phyloP scores from a whole-genome alignment of 768 basidiomycete genomes.

The Psilocybe cyanescens region DNA sequence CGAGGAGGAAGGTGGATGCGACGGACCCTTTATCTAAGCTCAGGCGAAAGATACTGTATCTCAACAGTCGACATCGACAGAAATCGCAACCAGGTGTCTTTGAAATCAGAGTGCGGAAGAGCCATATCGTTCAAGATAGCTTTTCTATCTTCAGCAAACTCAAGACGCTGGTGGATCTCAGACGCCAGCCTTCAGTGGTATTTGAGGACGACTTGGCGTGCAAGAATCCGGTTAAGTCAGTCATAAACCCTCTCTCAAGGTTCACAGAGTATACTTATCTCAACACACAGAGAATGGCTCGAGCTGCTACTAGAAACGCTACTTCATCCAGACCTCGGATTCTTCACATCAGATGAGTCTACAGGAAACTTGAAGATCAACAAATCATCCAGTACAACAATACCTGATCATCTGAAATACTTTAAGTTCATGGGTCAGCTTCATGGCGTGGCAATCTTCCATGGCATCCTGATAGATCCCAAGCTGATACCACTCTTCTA shows the following conservation, averaged over 20 bases:
- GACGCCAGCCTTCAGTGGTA: slow-evolving; percentile 64
- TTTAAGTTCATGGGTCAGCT: slow-evolving; percentile 80
- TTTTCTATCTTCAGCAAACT: slow-evolving; percentile 80
- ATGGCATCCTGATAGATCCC: slow-evolving; percentile 42
- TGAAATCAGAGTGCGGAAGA: slow-evolving; percentile 78
- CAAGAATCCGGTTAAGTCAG: slow-evolving; percentile 69
- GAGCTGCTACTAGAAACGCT: slow-evolving; percentile 79
- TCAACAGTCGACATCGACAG: slow-evolving; percentile 80
- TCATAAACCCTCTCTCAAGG: slow-evolving; percentile 2
- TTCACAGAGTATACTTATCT: slow-evolving; percentile 5
- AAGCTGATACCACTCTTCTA: slow-evolving; percentile 24
- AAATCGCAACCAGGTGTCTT: slow-evolving; percentile 70
- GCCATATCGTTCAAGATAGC: slow-evolving; percentile 82
- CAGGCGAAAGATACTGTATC: slow-evolving; percentile 87
- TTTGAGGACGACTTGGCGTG: slow-evolving; percentile 78
- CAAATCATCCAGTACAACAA: slow-evolving; percentile 68
- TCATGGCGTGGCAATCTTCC: slow-evolving; percentile 75
- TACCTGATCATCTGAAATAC: slow-evolving; percentile 73
- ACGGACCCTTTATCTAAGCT: slow-evolving; percentile 88
- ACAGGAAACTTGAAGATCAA: slow-evolving; percentile 76
- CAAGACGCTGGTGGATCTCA: slow-evolving; percentile 60
- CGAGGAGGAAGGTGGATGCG: slow-evolving; percentile 75
- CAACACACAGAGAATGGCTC: slow-evolving; percentile 71
- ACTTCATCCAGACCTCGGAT: slow-evolving; percentile 75
- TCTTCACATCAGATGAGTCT: slow-evolving; percentile 69